Evolutionary conservation across 768 basidiomycete species (phyloP), one percentile per base, ranked within the genome.

Genomic region (Leccinellum rugosiceps): DNA sequence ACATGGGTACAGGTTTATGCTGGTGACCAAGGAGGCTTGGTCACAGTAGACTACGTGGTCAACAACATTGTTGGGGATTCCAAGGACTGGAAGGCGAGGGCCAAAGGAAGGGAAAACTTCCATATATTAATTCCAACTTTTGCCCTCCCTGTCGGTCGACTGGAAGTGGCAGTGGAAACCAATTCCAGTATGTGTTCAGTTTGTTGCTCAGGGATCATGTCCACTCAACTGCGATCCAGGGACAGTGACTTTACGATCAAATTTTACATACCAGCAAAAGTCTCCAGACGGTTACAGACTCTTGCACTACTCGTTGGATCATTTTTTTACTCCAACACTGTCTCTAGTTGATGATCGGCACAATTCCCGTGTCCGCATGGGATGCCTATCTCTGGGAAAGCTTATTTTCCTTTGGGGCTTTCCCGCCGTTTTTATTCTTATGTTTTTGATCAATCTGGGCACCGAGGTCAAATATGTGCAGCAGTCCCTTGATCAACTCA

Each of bases 41-140:
- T 87, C n/a, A 77, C 85, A 44, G 67, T 82, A 43, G 85, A 89
- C 65, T 92, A 92, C 66, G 67, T 88, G 28, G 87, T 87, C 28
- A 77, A 67, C 62, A 71, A 74, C 30, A 30, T 45, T 26, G n/a
- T n/a, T n/a, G 58, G 44, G 3, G 23, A 49, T 23, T 10, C 58
- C 52, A 60, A 34, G 32, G 58, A 56, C 10, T 25, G 49, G 41
- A 83, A 78, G 60, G 72, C 63, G 55, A 78, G 72, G 58, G 62
- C 59, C 47, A 70, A 61, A 26, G 68, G 70, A 25, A 68, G 65
- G 51, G 62, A 63, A 3, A 58, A 65, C 26, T 54, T 85, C 17
- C 71, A 81, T 59, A 68, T 90, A 19, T 72, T 87, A 46, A 68
- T 92, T 45, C 90, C 90, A 8, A 82, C 83, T n/a, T 92, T 92